These are phyloP conservation scores for Luffa acutangula DNA, from an alignment of 306 rosid genomes.

Conservation along the genomic window DNA sequence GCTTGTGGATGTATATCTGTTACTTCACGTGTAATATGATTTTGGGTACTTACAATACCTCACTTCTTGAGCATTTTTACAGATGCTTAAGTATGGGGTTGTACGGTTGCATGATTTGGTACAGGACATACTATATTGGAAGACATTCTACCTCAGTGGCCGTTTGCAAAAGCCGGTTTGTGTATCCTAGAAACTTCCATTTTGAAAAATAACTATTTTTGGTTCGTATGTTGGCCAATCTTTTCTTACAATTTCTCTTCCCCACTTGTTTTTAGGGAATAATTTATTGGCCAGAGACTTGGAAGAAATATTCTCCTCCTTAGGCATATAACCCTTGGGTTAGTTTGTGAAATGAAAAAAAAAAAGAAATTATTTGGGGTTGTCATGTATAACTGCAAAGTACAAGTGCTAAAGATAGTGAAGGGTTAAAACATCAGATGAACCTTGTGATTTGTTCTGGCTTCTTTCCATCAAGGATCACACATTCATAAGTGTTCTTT, in stretches of 20 bases:
- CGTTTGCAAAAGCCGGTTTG: slow-evolving; percentile 91
- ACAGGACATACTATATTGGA: slow-evolving; percentile 66
- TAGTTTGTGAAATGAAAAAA: neutral
- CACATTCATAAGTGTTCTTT: neutral
- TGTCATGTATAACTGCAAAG: neutral
- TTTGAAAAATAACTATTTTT: neutral
- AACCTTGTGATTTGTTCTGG: neutral
- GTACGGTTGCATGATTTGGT: slow-evolving; percentile 66
- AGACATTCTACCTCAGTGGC: slow-evolving; percentile 80
- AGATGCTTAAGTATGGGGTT: slow-evolving; percentile 88
- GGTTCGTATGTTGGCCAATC: neutral
- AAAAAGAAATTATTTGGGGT: too few relatives aligned
- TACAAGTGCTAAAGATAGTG: neutral
- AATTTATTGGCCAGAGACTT: neutral
- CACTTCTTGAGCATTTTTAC: slow-evolving; percentile 4
- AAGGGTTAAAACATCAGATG: neutral
- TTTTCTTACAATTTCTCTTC: neutral
- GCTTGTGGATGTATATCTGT: neutral
- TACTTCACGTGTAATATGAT: neutral
- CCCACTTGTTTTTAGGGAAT: slow-evolving; percentile 2
- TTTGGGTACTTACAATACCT: neutral
- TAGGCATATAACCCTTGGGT: neutral
- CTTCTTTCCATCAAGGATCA: neutral
- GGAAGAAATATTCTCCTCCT: neutral
- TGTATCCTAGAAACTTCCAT: neutral